phyloP scores from a whole-genome alignment of 305 asterid species.

The Plantago lanceolata region DNA sequence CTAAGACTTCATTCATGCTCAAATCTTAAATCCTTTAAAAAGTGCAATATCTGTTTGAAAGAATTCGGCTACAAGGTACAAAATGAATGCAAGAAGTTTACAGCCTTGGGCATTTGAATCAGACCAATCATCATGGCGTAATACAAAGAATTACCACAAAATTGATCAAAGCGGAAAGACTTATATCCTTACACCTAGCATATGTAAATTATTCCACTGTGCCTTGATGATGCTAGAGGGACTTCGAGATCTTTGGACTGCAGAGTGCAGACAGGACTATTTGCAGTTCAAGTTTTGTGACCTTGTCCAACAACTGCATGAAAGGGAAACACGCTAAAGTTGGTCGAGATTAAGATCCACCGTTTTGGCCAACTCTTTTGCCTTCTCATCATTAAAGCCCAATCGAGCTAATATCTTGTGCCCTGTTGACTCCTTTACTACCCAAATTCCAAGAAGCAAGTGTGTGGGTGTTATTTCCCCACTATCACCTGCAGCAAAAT shows the following conservation, averaged over 20 bases:
- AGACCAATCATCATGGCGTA: not conserved
- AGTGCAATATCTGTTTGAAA: too few species aligned
- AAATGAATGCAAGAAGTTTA: not conserved
- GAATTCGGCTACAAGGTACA: not conserved
- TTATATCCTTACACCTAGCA: too few species aligned
- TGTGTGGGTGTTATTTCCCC: slow-evolving; percentile 73
- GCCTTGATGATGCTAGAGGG: too few species aligned
- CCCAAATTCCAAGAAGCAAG: slow-evolving; percentile 81
- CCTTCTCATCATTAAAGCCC: slow-evolving; percentile 84
- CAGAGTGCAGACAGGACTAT: too few species aligned
- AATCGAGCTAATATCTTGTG: slow-evolving; percentile 54
- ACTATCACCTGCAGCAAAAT: slow-evolving; percentile 51
- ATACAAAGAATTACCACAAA: not conserved
- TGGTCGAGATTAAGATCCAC: slow-evolving; percentile 13
- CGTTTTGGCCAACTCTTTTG: slow-evolving; percentile 60
- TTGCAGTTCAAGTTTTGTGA: too few species aligned
- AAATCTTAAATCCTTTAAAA: too few species aligned
- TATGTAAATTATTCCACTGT: too few species aligned
- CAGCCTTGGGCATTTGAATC: not conserved
- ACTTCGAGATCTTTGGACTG: not conserved
- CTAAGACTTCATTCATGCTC: too few species aligned
- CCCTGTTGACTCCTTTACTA: slow-evolving; percentile 76
- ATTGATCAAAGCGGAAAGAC: too few species aligned
- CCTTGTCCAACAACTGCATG: too few species aligned
- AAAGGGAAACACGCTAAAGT: not conserved